Evolutionary conservation across 805 yeast species (phyloP).

Genomic region (Dipodascus geniculatus): DNA sequence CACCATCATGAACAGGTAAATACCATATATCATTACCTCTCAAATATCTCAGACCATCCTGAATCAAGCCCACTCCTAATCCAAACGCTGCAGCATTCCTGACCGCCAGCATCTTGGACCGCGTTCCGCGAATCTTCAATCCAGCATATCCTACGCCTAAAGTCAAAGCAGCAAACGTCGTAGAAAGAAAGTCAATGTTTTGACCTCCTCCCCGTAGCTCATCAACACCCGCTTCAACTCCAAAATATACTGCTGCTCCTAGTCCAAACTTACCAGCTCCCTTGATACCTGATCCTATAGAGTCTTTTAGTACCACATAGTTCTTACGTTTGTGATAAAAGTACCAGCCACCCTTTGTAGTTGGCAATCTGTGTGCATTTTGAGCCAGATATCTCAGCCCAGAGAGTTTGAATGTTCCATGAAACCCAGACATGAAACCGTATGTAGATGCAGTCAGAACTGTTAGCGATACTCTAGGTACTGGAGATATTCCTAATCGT

Average conservation of each 20-base stretch:
- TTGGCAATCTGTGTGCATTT: slow-evolving; percentile 73
- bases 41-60: slow-evolving; percentile 46
- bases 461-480: slow-evolving; percentile 10
- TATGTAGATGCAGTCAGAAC: slow-evolving; percentile 9
- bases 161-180: slow-evolving; percentile 43
- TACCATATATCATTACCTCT: slow-evolving; percentile 66
- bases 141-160: slow-evolving; percentile 39
- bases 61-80: slow-evolving; percentile 45
- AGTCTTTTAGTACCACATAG: slow-evolving; percentile 53
- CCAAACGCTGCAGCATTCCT: slow-evolving; percentile 51
- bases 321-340: slow-evolving; percentile 77
- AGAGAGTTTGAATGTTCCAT: slow-evolving; percentile 43
- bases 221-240: slow-evolving; percentile 54
- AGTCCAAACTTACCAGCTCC: slow-evolving; percentile 32
- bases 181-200: slow-evolving; percentile 49
- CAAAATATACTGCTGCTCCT: slow-evolving; percentile 41
- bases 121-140: slow-evolving; percentile 19
- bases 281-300: slow-evolving; percentile 37
- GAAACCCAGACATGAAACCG: slow-evolving; percentile 37
- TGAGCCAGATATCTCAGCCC: slow-evolving; percentile 59
- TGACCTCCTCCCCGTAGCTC: slow-evolving; percentile 28
- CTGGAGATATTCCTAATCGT: slow-evolving; percentile 12
- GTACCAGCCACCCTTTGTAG: slow-evolving; percentile 74
- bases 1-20: slow-evolving; percentile 14
- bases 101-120: slow-evolving; percentile 18